phyloP scores from a whole-genome alignment of 805 yeast genomes.

The Schwanniomyces occidentalis region DNA sequence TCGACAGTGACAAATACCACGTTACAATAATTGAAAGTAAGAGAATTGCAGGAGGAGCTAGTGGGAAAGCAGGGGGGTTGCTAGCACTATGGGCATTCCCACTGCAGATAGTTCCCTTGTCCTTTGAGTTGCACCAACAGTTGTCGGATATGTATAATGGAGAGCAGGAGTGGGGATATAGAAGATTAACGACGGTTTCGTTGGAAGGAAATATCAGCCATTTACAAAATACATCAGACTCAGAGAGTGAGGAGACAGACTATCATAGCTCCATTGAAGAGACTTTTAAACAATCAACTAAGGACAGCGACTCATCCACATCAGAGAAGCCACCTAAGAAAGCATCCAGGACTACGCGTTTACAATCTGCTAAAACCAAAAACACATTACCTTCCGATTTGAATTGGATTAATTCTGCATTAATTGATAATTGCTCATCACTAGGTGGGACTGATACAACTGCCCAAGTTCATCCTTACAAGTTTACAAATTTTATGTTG shows the following conservation, averaged over 20 bases:
- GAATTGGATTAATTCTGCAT: constrained; percentile 70
- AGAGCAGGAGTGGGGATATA: constrained; percentile 88
- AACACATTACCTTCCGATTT: constrained; percentile 57
- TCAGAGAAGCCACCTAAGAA: constrained; percentile 36
- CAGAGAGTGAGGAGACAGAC: constrained; percentile 8
- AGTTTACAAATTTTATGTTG: constrained; percentile 82
- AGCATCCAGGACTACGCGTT: constrained; percentile 27
- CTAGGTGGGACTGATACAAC: constrained; percentile 86
- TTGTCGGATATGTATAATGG: constrained; percentile 79
- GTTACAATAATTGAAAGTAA: constrained; percentile 86
- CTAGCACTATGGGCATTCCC: constrained; percentile 97
- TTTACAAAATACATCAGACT: constrained; percentile 21
- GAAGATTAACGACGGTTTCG: constrained; percentile 82
- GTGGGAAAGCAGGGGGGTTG: constrained; percentile 96
- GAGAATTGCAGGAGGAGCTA: constrained; percentile 95
- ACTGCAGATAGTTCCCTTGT: constrained; percentile 84
- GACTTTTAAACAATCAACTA: constrained; percentile 12
- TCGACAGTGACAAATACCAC: constrained; percentile 69
- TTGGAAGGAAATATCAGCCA: constrained; percentile 75
- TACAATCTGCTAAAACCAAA: constrained; percentile 22
- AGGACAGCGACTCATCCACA: constrained; percentile 16
- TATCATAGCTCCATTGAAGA: no score
- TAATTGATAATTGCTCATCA: constrained; percentile 72
- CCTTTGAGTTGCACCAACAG: constrained; percentile 83
- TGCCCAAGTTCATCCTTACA: constrained; percentile 95